phyloP scores from a whole-genome alignment of 345 rosid species.

The Rhizophora apiculata region DNA sequence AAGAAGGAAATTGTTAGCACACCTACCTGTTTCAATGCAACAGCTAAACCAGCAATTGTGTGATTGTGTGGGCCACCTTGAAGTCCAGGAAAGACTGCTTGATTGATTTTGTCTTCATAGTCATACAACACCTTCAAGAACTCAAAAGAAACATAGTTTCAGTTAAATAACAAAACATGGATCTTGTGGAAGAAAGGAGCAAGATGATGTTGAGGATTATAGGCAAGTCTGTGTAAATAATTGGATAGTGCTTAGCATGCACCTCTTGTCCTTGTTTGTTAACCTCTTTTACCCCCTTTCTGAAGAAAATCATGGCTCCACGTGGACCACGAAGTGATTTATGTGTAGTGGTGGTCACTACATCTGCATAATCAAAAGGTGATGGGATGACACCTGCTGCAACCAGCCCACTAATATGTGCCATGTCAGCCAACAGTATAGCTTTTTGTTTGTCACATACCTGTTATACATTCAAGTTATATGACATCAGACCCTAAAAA shows the following conservation, averaged over 20 bases:
- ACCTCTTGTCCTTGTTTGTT: conserved; percentile 98
- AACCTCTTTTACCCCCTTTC: conserved; percentile 86
- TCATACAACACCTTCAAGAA: conserved; percentile 71
- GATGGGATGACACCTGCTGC: conserved; percentile 97
- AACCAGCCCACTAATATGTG: conserved; percentile 95
- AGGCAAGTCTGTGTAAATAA: background rate
- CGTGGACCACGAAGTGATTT: conserved; percentile 99
- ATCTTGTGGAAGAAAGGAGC: conserved; percentile 1
- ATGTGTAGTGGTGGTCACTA: conserved; percentile 97
- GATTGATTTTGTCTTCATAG: conserved; percentile 93
- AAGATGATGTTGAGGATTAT: background rate
- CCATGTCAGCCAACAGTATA: conserved; percentile 92
- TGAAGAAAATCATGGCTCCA: conserved; percentile 98
- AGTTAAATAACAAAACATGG: background rate
- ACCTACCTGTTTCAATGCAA: conserved; percentile 83
- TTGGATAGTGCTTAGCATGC: no score
- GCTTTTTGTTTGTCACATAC: conserved; percentile 98
- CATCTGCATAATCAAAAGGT: conserved; percentile 97
- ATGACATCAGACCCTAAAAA: conserved; percentile 10
- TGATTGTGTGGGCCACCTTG: conserved; percentile 99
- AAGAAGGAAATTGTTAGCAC: conserved; percentile 2
- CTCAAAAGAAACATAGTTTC: conserved; percentile 10
- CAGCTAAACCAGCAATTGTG: conserved; percentile 95
- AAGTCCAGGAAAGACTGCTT: conserved; percentile 98
- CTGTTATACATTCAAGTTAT: conserved; percentile 33